Evolutionary conservation across 768 basidiomycete genomes (phyloP), one percentile per base, ranked within the genome.

Genomic region (Calocera cornea): DNA sequence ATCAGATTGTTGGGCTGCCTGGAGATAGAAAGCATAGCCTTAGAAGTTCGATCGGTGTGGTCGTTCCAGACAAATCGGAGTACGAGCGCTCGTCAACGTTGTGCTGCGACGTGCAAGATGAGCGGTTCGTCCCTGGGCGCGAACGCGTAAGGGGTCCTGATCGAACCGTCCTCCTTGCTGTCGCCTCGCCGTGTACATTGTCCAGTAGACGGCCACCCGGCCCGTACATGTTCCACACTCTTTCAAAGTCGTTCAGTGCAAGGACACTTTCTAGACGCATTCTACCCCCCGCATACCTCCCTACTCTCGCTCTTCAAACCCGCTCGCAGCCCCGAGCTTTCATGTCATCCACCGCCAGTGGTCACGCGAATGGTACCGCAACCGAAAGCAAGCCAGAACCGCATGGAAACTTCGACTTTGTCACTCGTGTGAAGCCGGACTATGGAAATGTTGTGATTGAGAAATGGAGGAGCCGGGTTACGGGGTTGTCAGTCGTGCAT

Each of bases 401-500:
- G 24, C 85, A 83, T 72, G 90, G 88, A 64, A 89, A 93, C 75
- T 95, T 92, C 73, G 90, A 95, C 77, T 83, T 93, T 41, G 77
- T 94, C 67, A 87, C 86, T 73, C 82, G 83, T 22, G 78, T 92
- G 73, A 85, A 88, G 72, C 79, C 94, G 50, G 86, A 87, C 70
- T 92, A 86, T 70, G 87, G 88, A 11, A 90, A 93, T 68, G 85
- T 95, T 44, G 80, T 80, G 19, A 81, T 95, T 49, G 90, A 89
- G 10, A 95, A 93, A 77, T 97, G 92, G 91, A 83, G 84, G 73
- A 95, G 92, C 71, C 82, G 88, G 69, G 82, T 83, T 64, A 92
- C 92, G 34, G 95, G 95, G n/a, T 78, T 97, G 68, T 89, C 84
- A 29, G 84, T 97, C 17, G 89, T 97, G 36, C 90, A 97, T 78